Conservation (phyloP, 208 protist species). For the Leishmania guyanensis region DNA sequence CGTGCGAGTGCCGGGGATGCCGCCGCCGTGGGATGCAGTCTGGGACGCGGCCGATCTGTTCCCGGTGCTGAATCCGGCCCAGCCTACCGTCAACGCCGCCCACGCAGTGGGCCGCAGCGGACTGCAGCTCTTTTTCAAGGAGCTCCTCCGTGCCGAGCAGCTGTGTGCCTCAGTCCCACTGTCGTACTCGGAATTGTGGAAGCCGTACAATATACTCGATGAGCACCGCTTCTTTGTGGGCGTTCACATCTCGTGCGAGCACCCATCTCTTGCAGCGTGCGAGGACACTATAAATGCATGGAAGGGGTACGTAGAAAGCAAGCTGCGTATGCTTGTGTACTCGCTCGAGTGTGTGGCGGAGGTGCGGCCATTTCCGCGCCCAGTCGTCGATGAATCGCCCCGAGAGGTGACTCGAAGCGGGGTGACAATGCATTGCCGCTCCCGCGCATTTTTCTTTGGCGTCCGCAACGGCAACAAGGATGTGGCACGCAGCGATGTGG, state of each 20-base stretch:
- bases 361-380: conserved; percentile 53
- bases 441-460: conserved; percentile 30
- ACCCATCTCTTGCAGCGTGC: conserved; percentile 13
- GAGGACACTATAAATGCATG: conserved; percentile 47
- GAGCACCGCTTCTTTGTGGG: conserved; percentile 58
- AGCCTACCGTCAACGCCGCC: conserved; percentile 96
- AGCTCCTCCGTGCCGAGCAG: conserved; percentile 55
- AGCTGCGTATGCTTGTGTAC: conserved; percentile 80
- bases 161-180: conserved; percentile 28
- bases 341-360: conserved; percentile 68
- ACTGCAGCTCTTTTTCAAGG: conserved; percentile 60
- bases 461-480: conserved; percentile 12
- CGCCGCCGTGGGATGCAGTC: conserved; percentile 51
- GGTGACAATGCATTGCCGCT: conserved; percentile 7
- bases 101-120: conserved; percentile 85
- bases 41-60: conserved; percentile 78
- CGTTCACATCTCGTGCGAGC: conserved; percentile 53
- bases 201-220: conserved; percentile 38
- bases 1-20: conserved; percentile 61
- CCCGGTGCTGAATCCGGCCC: conserved; percentile 97
- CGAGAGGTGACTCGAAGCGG: conserved; percentile 2
- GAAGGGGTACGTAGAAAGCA: conserved; percentile 78
- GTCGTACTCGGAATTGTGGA: conserved; percentile 41
- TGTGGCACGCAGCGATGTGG: conserved; percentile 17
- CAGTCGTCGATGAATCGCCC: conserved; percentile 6